Base-by-base conservation (phyloP, 2,329 filamentous ascomycete genomes). In the Ophiosphaerella korrae region DNA sequence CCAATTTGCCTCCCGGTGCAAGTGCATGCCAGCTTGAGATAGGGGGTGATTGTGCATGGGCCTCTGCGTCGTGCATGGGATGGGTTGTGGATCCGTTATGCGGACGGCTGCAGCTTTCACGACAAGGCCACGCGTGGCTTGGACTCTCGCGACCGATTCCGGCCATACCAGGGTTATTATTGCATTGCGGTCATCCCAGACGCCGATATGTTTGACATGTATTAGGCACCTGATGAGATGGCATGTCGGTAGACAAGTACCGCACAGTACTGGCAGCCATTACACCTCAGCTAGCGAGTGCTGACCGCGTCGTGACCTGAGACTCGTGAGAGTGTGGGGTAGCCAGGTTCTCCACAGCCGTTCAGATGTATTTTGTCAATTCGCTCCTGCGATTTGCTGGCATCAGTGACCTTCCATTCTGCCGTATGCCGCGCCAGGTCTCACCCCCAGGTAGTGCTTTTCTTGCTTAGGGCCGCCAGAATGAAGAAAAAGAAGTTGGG, bases 1-100 rank as follows among this genome's bases (percentile, higher is more conserved):
- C 42, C 33, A 57, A 41, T 49, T 48, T 52, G 48, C 50, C 57
- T 53, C 44, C 48, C 45, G 45, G 52, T 48, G 55, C 49, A 50
- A 42, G 21, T 7, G 32, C 21, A 48, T 24, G 7, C 14, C 23
- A 14, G 18, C 21, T 36, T 48, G 33, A 23, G 26, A 48, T 48
- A 48, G 39, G 38, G 33, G 45, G 38, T 36, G 26, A 36, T 12
- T 36, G 45, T 16, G 45, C 39, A 38, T 7, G 39, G 39, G 34
- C 44, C 36, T 46, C 21, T 35, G 23, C 39, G 40, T 26, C 32
- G 21, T 48, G 38, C 38, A 37, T 31, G 26, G 21, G 14, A 36
- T 16, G 32, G 37, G 45, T 21, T 21, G 18, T 43, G 45, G 45
- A 43, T 41, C 45, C 39, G 14, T 37, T 38, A 32, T 48, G 45